These are phyloP conservation scores for Trichosporon sp. DNA, from an alignment of 1,284 basidiomycete genomes.

Conservation along the genomic window DNA sequence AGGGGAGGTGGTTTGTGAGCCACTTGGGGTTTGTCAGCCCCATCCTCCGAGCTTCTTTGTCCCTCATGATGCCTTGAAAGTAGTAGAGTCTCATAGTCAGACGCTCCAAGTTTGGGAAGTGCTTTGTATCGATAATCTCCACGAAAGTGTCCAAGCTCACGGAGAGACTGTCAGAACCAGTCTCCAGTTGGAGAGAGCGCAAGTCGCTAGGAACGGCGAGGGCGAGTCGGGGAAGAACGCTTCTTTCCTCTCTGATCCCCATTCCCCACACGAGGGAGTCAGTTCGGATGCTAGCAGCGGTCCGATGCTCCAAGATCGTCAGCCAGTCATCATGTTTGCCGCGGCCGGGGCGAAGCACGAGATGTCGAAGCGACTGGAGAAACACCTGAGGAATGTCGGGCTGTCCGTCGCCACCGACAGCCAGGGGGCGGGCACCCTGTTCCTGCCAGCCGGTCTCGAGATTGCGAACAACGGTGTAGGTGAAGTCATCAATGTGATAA, in stretches of 20 bases:
- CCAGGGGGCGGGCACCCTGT: neutral
- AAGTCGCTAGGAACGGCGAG: neutral
- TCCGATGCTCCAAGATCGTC: neutral
- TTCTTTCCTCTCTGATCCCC: neutral
- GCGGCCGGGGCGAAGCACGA: neutral
- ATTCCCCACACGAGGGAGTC: neutral
- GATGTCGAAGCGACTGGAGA: neutral
- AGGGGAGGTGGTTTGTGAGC: neutral
- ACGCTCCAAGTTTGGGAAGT: neutral
- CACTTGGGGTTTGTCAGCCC: neutral
- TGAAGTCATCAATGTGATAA: neutral
- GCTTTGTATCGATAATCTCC: neutral
- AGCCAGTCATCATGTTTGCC: neutral
- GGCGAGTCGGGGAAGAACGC: neutral
- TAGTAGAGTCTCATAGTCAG: neutral
- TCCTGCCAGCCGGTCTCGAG: neutral
- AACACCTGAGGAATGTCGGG: neutral
- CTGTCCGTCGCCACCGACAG: neutral
- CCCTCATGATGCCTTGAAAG: neutral
- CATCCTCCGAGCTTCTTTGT: neutral
- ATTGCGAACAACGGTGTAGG: neutral
- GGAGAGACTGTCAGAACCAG: neutral
- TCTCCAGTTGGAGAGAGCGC: neutral
- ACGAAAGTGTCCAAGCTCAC: neutral
- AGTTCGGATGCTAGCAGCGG: neutral